Evolutionary conservation across 805 yeast genomes (phyloP).

Genomic region (Wickerhamiella kurtzmanii): DNA sequence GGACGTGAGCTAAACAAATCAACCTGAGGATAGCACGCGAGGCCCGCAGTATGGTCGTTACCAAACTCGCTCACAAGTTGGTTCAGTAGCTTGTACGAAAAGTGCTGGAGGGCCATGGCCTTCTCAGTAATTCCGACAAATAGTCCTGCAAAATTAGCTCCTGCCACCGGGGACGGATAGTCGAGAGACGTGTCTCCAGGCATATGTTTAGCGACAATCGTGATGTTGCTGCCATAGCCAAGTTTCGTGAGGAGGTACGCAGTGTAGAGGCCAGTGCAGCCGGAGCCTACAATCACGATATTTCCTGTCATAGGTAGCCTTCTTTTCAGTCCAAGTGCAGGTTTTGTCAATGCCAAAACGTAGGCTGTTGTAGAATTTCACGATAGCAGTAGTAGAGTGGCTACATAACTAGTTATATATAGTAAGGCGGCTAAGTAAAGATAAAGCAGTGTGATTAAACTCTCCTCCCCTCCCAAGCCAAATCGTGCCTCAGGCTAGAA

Average conservation of each 20-base stretch:
- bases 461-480: not conserved
- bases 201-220: constrained; percentile 47
- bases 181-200: constrained; percentile 70
- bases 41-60: constrained; percentile 29
- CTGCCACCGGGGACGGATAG: constrained; percentile 76
- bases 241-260: constrained; percentile 35
- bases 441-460: no score
- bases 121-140: constrained; percentile 39
- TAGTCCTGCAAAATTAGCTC: constrained; percentile 42
- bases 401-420: no score
- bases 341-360: no score
- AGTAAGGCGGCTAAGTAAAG: not conserved
- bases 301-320: not conserved
- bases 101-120: constrained; percentile 7
- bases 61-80: constrained; percentile 37
- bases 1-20: constrained; percentile 47
- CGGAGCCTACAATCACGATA: constrained; percentile 36
- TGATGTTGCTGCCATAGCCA: constrained; percentile 31
- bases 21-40: constrained; percentile 39
- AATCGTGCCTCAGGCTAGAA: no score
- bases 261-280: constrained; percentile 57
- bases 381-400: no score
- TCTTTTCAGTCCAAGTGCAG: no score
- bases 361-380: no score
- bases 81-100: constrained; percentile 39